Conservation (phyloP, 2,329 filamentous ascomycete species). For the Trichoderma sp. region DNA sequence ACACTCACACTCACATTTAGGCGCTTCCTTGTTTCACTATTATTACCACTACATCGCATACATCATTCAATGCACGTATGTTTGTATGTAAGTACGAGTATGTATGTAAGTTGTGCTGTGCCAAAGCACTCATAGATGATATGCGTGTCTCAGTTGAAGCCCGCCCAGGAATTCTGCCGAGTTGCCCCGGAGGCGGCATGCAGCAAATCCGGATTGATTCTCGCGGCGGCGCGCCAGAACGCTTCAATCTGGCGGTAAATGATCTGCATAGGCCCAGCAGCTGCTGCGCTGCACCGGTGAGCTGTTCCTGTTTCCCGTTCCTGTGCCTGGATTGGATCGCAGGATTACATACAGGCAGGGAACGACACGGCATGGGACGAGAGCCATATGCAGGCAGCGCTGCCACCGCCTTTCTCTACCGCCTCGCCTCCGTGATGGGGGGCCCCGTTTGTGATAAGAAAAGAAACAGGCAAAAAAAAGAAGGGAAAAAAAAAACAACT, state of each 20-base stretch:
- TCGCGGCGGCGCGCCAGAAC: background rate
- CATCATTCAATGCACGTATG: too few relatives aligned
- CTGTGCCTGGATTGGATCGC: background rate
- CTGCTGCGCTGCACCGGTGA: background rate
- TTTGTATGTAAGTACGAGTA: too few relatives aligned
- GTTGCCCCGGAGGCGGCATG: background rate
- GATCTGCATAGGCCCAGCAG: constrained; percentile 14
- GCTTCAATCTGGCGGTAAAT: constrained; percentile 16
- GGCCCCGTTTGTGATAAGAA: background rate
- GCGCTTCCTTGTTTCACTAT: too few relatives aligned
- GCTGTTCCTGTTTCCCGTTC: background rate
- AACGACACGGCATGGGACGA: background rate
- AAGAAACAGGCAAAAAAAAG: background rate
- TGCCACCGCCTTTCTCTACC: constrained; percentile 15
- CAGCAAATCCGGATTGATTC: background rate
- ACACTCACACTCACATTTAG: too few relatives aligned
- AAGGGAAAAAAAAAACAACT: background rate
- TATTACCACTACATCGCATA: too few relatives aligned
- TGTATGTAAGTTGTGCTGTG: background rate
- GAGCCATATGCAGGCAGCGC: background rate
- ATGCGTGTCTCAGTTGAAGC: constrained; percentile 6
- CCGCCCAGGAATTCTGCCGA: background rate
- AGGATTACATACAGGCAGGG: background rate
- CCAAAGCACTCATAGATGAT: background rate
- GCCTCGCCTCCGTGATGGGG: background rate